Evolutionary conservation across 805 yeast species (phyloP).

Genomic region (Starmerella etchellsii): DNA sequence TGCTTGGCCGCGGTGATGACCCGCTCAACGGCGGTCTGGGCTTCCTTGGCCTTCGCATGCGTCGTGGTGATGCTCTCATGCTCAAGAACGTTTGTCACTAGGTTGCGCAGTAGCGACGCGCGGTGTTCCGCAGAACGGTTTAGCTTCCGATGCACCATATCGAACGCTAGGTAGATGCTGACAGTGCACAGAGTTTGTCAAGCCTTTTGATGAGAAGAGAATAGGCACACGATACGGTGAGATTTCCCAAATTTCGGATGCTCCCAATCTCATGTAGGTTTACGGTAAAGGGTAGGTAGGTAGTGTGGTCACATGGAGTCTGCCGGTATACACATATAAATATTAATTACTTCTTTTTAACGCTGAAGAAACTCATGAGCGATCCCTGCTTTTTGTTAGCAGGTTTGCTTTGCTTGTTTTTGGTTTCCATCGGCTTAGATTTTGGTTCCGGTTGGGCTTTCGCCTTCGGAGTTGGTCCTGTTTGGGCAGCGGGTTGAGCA

Average conservation of each 20-base stretch:
- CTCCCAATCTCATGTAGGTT: too few species aligned
- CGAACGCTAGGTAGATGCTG: not conserved
- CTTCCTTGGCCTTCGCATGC: conserved; percentile 59
- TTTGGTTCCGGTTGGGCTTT: conserved; percentile 1
- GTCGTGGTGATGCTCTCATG: conserved; percentile 64
- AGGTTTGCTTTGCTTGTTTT: not conserved
- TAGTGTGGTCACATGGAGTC: too few species aligned
- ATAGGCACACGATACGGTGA: too few species aligned
- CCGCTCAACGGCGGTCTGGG: conserved; percentile 50
- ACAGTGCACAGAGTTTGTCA: not conserved
- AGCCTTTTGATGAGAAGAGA: not conserved
- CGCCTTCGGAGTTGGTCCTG: not conserved
- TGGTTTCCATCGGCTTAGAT: not conserved
- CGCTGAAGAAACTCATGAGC: not conserved
- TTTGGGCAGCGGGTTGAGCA: not conserved
- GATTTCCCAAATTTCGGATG: too few species aligned
- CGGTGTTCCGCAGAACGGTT: conserved; percentile 39
- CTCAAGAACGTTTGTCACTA: conserved; percentile 54
- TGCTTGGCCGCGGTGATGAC: conserved; percentile 42
- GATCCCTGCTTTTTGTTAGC: not conserved
- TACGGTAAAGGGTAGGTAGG: too few species aligned
- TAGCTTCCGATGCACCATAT: conserved; percentile 24
- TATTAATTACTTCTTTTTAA: not conserved
- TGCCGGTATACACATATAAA: not conserved
- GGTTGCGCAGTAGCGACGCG: conserved; percentile 46